Evolutionary conservation across 371 early-diverging fungal species (phyloP), one percentile per base, ranked within the genome.

Genomic region (Funneliformis caledonium): DNA sequence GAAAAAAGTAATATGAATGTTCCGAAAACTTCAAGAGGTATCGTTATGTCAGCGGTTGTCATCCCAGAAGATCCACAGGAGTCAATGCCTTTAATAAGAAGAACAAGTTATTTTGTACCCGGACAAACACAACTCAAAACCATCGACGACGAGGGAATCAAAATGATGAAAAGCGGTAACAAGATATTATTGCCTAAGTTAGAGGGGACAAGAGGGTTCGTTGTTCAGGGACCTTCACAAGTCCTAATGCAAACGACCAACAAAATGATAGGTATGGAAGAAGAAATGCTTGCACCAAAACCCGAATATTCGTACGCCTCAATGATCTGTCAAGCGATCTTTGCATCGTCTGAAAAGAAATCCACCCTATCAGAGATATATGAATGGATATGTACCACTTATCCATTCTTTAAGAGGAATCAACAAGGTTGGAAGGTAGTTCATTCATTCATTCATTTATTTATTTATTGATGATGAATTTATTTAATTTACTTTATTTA

Each of bases 251-350:
- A 56, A 19, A 56, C 19, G 56, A 56, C 56, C 56, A 56, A 56
- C 56, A 56, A 19, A 56, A 56, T 19, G 7, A 8, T 16, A 56
- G 19, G 19, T 56, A 56, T 5, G 19, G 31, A 2, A 14, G 12
- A 65, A 4, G 65, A 65, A 65, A 16, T 2, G 11, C 4, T 16
- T 33, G 2, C 14, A 69, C 48, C 19, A 74, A 96, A 96, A 78
- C 97, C 96, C 0, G 91, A 93, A 2, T 94, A 89, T 82, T 94
- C 96, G 6, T 97, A 97, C 77, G 94, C 97, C 5, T 89, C 94
- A 2, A 86, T 97, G 67, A 96, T 97, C 64, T 95, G 94, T 1
- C 93, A 96, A 82, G 97, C 97, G 8, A 94, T 97, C 78, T 90
- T 91, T 75, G 91, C 93, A 7, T 91, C 92, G 0, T 82, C 87